phyloP scores from a whole-genome alignment of 352 stramenopile genomes.

The Globisporangium rhizosaccharum region DNA sequence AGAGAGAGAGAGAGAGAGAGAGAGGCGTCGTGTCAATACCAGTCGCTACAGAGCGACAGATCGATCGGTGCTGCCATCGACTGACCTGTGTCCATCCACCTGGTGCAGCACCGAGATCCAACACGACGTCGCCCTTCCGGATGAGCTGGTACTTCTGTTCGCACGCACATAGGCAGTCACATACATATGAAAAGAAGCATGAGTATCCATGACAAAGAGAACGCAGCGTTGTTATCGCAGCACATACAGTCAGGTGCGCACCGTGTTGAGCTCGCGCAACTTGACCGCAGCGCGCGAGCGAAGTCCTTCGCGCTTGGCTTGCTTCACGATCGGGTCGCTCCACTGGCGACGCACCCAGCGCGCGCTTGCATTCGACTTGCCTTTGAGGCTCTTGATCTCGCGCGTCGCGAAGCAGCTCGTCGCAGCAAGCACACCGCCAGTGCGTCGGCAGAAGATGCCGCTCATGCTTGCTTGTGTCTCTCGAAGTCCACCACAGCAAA shows the following conservation, averaged over 20 bases:
- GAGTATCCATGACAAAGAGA: background rate
- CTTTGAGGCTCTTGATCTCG: conserved; percentile 72
- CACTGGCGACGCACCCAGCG: conserved; percentile 83
- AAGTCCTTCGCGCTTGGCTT: conserved; percentile 78
- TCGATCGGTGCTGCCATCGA: background rate
- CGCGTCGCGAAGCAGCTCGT: conserved; percentile 19
- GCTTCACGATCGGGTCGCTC: conserved; percentile 80
- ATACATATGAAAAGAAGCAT: background rate
- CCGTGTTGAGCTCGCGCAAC: conserved; percentile 74
- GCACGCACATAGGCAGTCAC: background rate
- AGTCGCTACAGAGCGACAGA: background rate
- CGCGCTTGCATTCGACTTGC: conserved; percentile 78
- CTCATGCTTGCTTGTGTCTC: conserved; percentile 18
- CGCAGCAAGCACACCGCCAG: conserved; percentile 8
- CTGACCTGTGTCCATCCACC: conserved; percentile 81
- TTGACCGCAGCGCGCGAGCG: conserved; percentile 81
- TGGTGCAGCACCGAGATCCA: conserved; percentile 80
- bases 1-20: background rate
- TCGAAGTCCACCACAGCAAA: no score
- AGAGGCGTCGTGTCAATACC: background rate
- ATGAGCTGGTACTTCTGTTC: conserved; percentile 68
- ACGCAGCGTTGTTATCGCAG: no score
- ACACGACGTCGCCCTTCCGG: conserved; percentile 51
- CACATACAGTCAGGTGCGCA: conserved; percentile 8
- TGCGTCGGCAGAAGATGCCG: conserved; percentile 13